Base-by-base conservation (phyloP, 768 basidiomycete genomes). In the Dacryopinax primogenitus region DNA sequence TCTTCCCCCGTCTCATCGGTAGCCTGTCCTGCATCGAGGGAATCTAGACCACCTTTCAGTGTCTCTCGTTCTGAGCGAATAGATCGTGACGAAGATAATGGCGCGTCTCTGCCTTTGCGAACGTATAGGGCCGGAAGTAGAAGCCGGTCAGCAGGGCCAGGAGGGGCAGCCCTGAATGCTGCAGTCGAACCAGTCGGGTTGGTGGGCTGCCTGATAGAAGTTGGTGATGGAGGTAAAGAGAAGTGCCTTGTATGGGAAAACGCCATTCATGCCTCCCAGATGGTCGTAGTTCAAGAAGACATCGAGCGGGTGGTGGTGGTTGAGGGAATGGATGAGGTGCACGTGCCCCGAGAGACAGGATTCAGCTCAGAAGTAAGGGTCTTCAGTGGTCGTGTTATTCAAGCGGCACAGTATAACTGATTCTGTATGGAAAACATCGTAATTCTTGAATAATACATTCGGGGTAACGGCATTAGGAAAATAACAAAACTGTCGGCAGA, bases 381-480 rank as follows among this genome's bases (percentile, higher is more conserved):
- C n/a, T n/a, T n/a, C n/a, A n/a, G n/a, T n/a, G n/a, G n/a, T n/a
- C n/a, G n/a, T 7, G 13, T 58, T 30, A 15, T 11, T 58, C 18
- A 32, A 28, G 51, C 4, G 51, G 51, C 51, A 32, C 51, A 30
- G 51, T 30, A 58, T 58, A 58, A 58, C 11, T 58, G 13, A 58
- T 58, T 58, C 51, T 58, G 51, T 58, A 58, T 58, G 51, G 11
- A 58, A 47, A 58, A 28, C 51, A 58, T 58, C 51, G 51, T 58
- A 58, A 21, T 21, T 58, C 3, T 26, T 26, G 23, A 18, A 58
- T 28, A 58, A 58, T 58, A 58, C 51, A 58, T 58, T 58, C 51
- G 51, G 51, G 51, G 51, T 32, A 58, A 58, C 51, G 51, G 3
- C 30, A 58, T 58, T 58, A 58, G 51, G 30, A 30, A 30, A 18